Evolutionary conservation across 768 basidiomycete species (phyloP).

Genomic region (Trametes gibbosa): DNA sequence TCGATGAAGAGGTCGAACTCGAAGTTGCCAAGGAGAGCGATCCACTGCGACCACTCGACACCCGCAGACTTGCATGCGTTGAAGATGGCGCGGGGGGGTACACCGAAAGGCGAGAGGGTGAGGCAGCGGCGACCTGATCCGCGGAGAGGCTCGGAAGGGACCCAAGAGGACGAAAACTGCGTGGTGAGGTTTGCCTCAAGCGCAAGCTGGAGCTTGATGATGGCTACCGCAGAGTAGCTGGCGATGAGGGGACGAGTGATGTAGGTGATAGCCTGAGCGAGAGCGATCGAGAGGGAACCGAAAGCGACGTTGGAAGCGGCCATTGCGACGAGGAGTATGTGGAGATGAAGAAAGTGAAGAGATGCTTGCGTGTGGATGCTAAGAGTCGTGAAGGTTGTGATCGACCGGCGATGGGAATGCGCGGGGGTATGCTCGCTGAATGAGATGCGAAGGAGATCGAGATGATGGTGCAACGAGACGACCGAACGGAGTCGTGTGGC

Average conservation of each 20-base stretch:
- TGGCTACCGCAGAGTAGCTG: constrained; percentile 55
- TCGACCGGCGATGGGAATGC: constrained; percentile 62
- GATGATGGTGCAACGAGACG: constrained; percentile 17
- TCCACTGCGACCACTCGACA: constrained; percentile 84
- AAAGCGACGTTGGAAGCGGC: constrained; percentile 34
- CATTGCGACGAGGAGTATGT: constrained; percentile 23
- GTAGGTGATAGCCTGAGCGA: constrained; percentile 73
- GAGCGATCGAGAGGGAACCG: constrained; percentile 54
- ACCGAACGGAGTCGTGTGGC: constrained; percentile 23
- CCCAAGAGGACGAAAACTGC: constrained; percentile 67
- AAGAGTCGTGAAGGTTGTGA: constrained; percentile 33
- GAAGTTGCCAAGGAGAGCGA: constrained; percentile 58
- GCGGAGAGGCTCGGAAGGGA: constrained; percentile 56
- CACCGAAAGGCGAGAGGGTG: constrained; percentile 62
- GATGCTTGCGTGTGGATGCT: constrained; percentile 23
- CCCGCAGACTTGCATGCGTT: constrained; percentile 65
- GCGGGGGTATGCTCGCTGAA: constrained; percentile 37
- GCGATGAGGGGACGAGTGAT: constrained; percentile 63
- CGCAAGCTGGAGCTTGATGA: constrained; percentile 66
- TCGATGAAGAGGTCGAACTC: constrained; percentile 82
- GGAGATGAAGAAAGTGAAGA: constrained; percentile 10
- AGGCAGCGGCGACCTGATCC: constrained; percentile 75
- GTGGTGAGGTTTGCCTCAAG: constrained; percentile 74
- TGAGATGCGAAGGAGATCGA: constrained; percentile 26
- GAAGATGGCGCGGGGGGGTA: constrained; percentile 71